Evolutionary conservation across 1,284 basidiomycete species (phyloP), one percentile per base, ranked within the genome.

Genomic region (Apiotrichum gamsii): DNA sequence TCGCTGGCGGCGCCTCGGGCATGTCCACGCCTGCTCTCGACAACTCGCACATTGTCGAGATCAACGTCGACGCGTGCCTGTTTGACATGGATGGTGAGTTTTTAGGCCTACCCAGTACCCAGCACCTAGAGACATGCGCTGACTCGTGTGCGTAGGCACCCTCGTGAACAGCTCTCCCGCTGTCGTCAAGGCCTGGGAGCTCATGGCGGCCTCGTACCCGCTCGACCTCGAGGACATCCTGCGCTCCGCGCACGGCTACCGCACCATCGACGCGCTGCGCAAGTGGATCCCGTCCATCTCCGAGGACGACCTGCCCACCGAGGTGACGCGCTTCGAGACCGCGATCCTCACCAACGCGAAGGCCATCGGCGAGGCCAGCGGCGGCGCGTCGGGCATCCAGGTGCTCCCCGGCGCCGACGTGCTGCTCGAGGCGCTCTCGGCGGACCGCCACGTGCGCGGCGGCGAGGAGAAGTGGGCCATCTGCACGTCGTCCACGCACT

Each of bases 21-120:
- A 90, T 89, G 85, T 81, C 80, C 48, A 83, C 87, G 9, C 77
- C 80, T 1, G 83, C 83, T 3, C 73, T 91, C 23, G 29, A 36
- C n/a, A 49, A 18, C 25, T 65, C 79, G 77, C 64, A 71, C 56
- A 64, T 72, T 47, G 67, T 71, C 49, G 62, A 66, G 40, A 72
- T 73, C 61, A 65, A 70, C 51, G 67, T 74, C 59, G 72, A 72
- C 51, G 63, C 62, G 24, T 64, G 69, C 37, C 60, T 72, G 16
- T 72, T 74, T 52, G 70, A 72, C 56, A 68, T 68, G 65, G 69
- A 69, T 47, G 68, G n/a, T n/a, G n/a, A n/a, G n/a, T 65, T n/a
- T n/a, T n/a, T n/a, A n/a, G n/a, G n/a, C n/a, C n/a, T n/a, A n/a
- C n/a, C n/a, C n/a, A n/a, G n/a, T n/a, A n/a, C n/a, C n/a, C n/a